phyloP scores from a whole-genome alignment of 108 stramenopile species.

The Conticribra guillardii region DNA sequence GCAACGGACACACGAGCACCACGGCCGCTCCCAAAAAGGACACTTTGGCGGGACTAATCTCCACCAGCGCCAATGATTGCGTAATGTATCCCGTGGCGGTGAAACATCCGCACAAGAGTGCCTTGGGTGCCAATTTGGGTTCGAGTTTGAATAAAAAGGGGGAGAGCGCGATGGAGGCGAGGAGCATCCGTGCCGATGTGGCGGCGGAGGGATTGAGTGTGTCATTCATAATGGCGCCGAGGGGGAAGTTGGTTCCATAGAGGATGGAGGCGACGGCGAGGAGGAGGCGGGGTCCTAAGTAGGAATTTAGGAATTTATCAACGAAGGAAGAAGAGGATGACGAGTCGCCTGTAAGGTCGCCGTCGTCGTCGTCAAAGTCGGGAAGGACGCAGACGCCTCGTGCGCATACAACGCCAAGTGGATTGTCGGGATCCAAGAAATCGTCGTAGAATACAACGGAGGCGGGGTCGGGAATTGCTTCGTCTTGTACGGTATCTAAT shows the following conservation, averaged over 20 bases:
- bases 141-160: constrained; percentile 64
- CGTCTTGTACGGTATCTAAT: no score
- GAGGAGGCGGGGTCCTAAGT: constrained; percentile 54
- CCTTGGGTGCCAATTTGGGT: constrained; percentile 27
- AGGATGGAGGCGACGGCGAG: constrained; percentile 52
- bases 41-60: constrained; percentile 59
- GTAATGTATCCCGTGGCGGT: constrained; percentile 64
- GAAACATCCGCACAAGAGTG: constrained; percentile 62
- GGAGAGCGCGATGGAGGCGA: constrained; percentile 61
- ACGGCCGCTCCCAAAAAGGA: constrained; percentile 65
- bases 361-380: constrained; percentile 35
- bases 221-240: constrained; percentile 76
- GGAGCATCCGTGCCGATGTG: constrained; percentile 58
- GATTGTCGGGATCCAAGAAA: constrained; percentile 14
- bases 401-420: constrained; percentile 46
- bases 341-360: neutral
- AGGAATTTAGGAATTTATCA: constrained; percentile 27
- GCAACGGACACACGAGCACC: constrained; percentile 64
- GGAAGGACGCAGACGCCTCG: constrained; percentile 53
- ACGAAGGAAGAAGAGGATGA: constrained; percentile 2
- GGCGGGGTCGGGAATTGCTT: neutral
- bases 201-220: constrained; percentile 58
- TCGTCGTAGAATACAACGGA: constrained; percentile 50
- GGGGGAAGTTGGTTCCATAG: constrained; percentile 78
- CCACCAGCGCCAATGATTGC: constrained; percentile 63